Percentiles rank a stretch among this genome's conserved stretches.
Evolutionary conservation across 345 rosid species (phyloP).

Genomic region (Erucastrum elatum): DNA sequence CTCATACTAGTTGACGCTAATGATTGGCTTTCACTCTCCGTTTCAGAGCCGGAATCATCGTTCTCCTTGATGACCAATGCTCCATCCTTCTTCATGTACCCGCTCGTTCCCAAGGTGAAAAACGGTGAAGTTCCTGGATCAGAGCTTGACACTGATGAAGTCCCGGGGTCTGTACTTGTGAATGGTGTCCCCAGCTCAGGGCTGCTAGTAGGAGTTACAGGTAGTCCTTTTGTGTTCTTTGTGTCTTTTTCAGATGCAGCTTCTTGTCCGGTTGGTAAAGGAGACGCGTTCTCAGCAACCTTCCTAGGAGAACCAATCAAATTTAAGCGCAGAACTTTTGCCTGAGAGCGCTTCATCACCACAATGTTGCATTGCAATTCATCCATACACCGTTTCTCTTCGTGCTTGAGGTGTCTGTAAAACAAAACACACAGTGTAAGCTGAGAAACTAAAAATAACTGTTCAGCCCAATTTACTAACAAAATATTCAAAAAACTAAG

Average conservation of each 20-base stretch:
- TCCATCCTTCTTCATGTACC: constrained; percentile 68
- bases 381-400: constrained; percentile 90
- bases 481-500: not conserved
- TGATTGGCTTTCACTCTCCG: constrained; percentile 77
- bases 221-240: constrained; percentile 55
- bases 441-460: not conserved
- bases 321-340: constrained; percentile 92
- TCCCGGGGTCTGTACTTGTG: constrained; percentile 90
- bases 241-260: constrained; percentile 46
- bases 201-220: constrained; percentile 88
- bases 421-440: constrained; percentile 21
- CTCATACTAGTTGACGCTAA: constrained; percentile 76
- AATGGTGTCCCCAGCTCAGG: constrained; percentile 98
- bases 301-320: constrained; percentile 71
- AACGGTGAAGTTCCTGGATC: constrained; percentile 95
- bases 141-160: constrained; percentile 93
- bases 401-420: constrained; percentile 76
- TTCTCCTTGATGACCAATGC: constrained; percentile 56
- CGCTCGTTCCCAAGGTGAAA: constrained; percentile 56
- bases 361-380: constrained; percentile 97
- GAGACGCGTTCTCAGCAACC: constrained; percentile 47
- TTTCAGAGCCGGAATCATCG: constrained; percentile 72
- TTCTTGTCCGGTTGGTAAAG: constrained; percentile 51
- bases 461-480: not conserved
- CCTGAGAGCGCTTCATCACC: constrained; percentile 87